Evolutionary conservation across 1,284 basidiomycete species (phyloP).

Genomic region (Sporisorium graminicola): DNA sequence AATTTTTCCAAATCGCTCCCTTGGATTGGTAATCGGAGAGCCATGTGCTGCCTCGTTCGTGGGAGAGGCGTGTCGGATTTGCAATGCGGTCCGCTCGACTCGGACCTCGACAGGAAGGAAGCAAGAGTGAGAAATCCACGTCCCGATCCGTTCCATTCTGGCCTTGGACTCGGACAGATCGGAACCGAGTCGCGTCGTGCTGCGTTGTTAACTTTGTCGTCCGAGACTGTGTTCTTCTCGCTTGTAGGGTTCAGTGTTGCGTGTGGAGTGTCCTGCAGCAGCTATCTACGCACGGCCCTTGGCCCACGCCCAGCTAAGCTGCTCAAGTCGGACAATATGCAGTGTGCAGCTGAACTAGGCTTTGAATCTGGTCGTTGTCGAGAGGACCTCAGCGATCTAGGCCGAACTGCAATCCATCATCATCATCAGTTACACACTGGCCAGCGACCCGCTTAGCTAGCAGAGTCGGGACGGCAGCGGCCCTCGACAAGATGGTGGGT

Average conservation of each 20-base stretch:
- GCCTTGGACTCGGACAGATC: background rate
- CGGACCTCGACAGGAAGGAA: background rate
- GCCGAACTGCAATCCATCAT: background rate
- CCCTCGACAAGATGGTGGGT: constrained; percentile 27
- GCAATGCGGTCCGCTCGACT: constrained; percentile 9
- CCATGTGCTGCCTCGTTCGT: constrained; percentile 17
- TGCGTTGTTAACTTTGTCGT: constrained; percentile 8
- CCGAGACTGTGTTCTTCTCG: constrained; percentile 19
- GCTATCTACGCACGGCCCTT: constrained; percentile 19
- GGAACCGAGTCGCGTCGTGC: constrained; percentile 19
- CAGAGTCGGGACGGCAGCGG: background rate
- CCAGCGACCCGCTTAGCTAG: background rate
- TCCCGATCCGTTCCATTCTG: constrained; percentile 32
- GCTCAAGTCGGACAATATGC: background rate
- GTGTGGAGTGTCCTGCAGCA: constrained; percentile 4
- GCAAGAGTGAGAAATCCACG: background rate
- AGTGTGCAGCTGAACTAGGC: background rate
- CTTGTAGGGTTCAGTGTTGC: constrained; percentile 13
- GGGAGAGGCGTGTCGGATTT: constrained; percentile 1
- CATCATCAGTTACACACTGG: background rate
- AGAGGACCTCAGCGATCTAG: background rate
- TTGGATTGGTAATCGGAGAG: constrained; percentile 32
- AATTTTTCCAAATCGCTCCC: background rate
- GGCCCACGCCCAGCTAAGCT: background rate
- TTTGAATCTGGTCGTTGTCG: background rate